phyloP scores from a whole-genome alignment of 352 stramenopile species.

The Phytophthora lateralis region DNA sequence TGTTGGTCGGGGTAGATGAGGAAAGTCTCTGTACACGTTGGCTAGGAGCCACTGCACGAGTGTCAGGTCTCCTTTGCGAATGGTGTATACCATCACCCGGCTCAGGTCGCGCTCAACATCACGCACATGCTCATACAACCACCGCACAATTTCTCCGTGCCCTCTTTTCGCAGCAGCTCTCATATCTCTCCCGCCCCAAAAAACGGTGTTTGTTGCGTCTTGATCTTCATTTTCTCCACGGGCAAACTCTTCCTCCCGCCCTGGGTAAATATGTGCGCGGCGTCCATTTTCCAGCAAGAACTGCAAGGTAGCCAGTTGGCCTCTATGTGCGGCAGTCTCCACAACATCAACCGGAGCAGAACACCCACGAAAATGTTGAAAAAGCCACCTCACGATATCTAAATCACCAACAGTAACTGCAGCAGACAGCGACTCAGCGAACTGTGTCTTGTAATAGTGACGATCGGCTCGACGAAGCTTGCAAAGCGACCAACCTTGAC shows the following conservation, averaged over 20 bases:
- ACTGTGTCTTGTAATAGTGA: slow-evolving; percentile 26
- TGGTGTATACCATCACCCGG: slow-evolving; percentile 27
- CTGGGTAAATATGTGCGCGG: slow-evolving; percentile 1
- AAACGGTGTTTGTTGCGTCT: slow-evolving; percentile 14
- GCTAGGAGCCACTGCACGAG: slow-evolving; percentile 36
- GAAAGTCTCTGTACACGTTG: slow-evolving; percentile 22
- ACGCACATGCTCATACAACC: slow-evolving; percentile 23
- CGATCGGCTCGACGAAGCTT: slow-evolving; percentile 21
- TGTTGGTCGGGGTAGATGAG: slow-evolving; percentile 24
- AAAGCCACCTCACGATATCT: slow-evolving; percentile 22
- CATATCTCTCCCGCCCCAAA: slow-evolving; percentile 28
- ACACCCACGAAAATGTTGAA: slow-evolving; percentile 25
- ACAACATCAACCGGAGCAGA: slow-evolving; percentile 11
- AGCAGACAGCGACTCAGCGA: slow-evolving; percentile 12
- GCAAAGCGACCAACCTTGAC: slow-evolving; percentile 19
- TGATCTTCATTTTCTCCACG: background rate
- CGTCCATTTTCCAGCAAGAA: slow-evolving; percentile 21
- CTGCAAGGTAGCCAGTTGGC: slow-evolving; percentile 23
- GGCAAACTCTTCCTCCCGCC: background rate
- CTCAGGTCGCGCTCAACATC: slow-evolving; percentile 17
- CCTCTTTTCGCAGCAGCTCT: slow-evolving; percentile 22
- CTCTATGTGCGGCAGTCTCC: slow-evolving; percentile 11
- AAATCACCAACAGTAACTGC: slow-evolving; percentile 16
- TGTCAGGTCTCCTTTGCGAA: slow-evolving; percentile 27
- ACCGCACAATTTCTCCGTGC: slow-evolving; percentile 25